These are phyloP conservation scores for Celoporthe dispersa DNA, from an alignment of 2,329 filamentous ascomycete genomes.

Conservation along the genomic window DNA sequence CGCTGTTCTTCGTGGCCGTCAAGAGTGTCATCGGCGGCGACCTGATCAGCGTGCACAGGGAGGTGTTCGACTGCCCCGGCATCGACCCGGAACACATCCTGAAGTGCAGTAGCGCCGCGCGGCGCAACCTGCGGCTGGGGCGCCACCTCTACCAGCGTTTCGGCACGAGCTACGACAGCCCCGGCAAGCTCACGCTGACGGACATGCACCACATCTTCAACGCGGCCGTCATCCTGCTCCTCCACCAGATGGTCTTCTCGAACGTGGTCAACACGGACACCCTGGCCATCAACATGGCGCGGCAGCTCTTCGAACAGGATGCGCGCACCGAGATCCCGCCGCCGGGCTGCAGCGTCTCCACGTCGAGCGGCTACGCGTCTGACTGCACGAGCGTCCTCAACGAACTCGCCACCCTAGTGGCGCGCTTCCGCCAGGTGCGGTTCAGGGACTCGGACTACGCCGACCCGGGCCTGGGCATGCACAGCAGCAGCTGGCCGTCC, in stretches of 20 bases:
- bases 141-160: slow-evolving; percentile 36
- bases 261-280: slow-evolving; percentile 37
- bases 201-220: slow-evolving; percentile 56
- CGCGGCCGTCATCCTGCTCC: slow-evolving; percentile 52
- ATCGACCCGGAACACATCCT: slow-evolving; percentile 38
- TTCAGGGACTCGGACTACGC: slow-evolving; percentile 25
- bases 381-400: slow-evolving; percentile 28
- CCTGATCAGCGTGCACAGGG: slow-evolving; percentile 36
- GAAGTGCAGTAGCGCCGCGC: slow-evolving; percentile 49
- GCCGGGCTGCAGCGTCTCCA: slow-evolving; percentile 34
- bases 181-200: slow-evolving; percentile 47
- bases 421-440: slow-evolving; percentile 23
- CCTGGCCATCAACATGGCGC: slow-evolving; percentile 46
- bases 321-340: slow-evolving; percentile 29
- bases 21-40: slow-evolving; percentile 51
- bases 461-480: background rate
- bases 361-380: slow-evolving; percentile 25
- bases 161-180: slow-evolving; percentile 34
- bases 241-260: slow-evolving; percentile 48
- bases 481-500: background rate
- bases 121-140: slow-evolving; percentile 51
- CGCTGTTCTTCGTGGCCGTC: slow-evolving; percentile 52
- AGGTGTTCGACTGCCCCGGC: slow-evolving; percentile 37
- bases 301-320: slow-evolving; percentile 47
- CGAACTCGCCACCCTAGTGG: slow-evolving; percentile 23